Conservation (phyloP, 164 flowering plant genomes). For the Tinospora cordifolia region DNA sequence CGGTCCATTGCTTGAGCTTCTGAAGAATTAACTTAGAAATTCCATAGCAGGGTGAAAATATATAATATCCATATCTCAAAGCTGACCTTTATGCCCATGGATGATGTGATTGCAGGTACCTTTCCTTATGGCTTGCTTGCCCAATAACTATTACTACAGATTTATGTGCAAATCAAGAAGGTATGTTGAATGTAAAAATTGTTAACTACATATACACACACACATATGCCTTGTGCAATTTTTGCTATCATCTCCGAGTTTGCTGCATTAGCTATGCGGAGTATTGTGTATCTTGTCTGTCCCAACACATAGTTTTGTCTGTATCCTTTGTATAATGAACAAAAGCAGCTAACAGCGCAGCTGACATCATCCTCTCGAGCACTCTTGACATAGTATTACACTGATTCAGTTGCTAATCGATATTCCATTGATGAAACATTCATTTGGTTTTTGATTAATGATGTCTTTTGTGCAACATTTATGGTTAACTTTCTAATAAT, state of each 20-base stretch:
- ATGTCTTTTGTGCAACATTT: background rate
- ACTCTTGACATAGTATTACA: background rate
- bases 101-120: constrained; percentile 23
- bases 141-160: background rate
- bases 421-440: background rate
- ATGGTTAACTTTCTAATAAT: background rate
- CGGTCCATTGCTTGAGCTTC: background rate
- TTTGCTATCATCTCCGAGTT: background rate
- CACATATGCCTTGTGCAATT: background rate
- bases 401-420: background rate
- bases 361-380: background rate
- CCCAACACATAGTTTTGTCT: constrained; percentile 2
- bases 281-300: constrained; percentile 1
- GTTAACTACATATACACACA: background rate
- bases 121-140: background rate
- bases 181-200: background rate
- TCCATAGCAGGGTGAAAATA: background rate
- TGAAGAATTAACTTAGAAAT: background rate
- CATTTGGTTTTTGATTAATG: background rate
- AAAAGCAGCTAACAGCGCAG: background rate
- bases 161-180: background rate
- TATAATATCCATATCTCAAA: background rate
- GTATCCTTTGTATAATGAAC: background rate
- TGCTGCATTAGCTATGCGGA: background rate
- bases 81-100: background rate